These are phyloP conservation scores for Rhodotorula mucilaginosa DNA, from an alignment of 1,284 basidiomycete genomes.

Conservation along the genomic window DNA sequence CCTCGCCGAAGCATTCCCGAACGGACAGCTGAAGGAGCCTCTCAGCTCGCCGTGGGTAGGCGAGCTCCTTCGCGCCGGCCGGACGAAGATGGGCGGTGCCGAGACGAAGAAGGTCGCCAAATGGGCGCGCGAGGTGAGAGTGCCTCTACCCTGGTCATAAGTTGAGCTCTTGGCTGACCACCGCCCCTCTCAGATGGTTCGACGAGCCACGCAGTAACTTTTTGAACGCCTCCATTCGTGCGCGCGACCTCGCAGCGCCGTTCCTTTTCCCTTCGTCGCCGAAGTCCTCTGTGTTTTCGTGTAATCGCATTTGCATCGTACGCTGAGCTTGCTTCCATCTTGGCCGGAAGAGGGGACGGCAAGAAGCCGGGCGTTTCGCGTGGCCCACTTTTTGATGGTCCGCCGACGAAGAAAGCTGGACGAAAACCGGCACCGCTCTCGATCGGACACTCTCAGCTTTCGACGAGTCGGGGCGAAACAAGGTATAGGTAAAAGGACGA, in stretches of 20 bases:
- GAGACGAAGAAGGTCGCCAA: slow-evolving; percentile 56
- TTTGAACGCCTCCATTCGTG: slow-evolving; percentile 4
- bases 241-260: background rate
- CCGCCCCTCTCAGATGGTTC: slow-evolving; percentile 37
- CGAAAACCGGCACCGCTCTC: too few relatives aligned
- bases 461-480: too few relatives aligned
- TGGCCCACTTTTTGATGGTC: background rate
- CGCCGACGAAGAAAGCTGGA: too few relatives aligned
- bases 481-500: too few relatives aligned
- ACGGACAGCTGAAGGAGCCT: slow-evolving; percentile 73
- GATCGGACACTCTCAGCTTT: too few relatives aligned
- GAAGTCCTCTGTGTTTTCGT: too few relatives aligned
- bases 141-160: background rate
- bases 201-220: slow-evolving; percentile 31
- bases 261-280: background rate
- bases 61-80: slow-evolving; percentile 65
- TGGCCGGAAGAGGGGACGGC: too few relatives aligned
- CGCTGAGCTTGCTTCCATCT: too few relatives aligned
- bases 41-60: slow-evolving; percentile 80
- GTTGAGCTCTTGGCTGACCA: background rate
- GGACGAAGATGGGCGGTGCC: slow-evolving; percentile 53
- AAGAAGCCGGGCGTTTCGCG: too few relatives aligned
- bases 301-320: too few relatives aligned
- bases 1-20: slow-evolving; percentile 79
- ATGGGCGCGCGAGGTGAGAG: slow-evolving; percentile 57